Evolutionary conservation across 331 rosid species (phyloP), one percentile per base, ranked within the genome.

Genomic region (Acacia pycnantha): DNA sequence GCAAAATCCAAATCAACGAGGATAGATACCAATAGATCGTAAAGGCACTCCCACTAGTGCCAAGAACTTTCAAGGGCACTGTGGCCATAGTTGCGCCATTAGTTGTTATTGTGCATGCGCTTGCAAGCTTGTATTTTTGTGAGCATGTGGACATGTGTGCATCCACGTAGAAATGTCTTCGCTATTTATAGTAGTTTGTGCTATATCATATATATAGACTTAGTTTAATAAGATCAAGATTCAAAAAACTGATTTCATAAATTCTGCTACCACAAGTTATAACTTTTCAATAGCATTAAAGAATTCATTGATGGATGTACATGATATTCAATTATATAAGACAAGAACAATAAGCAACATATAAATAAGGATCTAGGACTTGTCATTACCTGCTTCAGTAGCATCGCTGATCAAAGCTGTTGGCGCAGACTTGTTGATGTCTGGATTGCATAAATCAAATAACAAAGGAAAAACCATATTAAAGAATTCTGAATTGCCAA

Each of bases 401-500:
- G 84, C 56, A 73, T 88, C 92, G 76, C 81, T 81, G 76, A 70
- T 81, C 82, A 68, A 73, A 82, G 90, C 83, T 87, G 88, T 73
- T 86, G 85, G 89, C 81, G 82, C 87, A 26, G 93, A 82, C 77
- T 85, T 89, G 37, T 11, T 27, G 43, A 88, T 77, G 78, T 43
- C 90, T 29, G 90, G 77, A 81, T 86, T 88, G 87, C 86, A 84
- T 77, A 89, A 81, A 70, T 93, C 94, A 75, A 85, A 86, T 89
- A 95, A 79, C 88, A 89, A 75, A 21, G 97, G 98, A 82, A 90
- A 87, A 44, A 88, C 91, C 84, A 87, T 82, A 73, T 77, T 88
- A 77, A 95, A 95, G 88, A 90, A 92, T 68, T 92, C 97, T 59
- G 97, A 92, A 82, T 88, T 80, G 76, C 94, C 96, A 81, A 95